Conservation (phyloP, 192 early-diverging fungal genomes). For the Backusella psychrophila region DNA sequence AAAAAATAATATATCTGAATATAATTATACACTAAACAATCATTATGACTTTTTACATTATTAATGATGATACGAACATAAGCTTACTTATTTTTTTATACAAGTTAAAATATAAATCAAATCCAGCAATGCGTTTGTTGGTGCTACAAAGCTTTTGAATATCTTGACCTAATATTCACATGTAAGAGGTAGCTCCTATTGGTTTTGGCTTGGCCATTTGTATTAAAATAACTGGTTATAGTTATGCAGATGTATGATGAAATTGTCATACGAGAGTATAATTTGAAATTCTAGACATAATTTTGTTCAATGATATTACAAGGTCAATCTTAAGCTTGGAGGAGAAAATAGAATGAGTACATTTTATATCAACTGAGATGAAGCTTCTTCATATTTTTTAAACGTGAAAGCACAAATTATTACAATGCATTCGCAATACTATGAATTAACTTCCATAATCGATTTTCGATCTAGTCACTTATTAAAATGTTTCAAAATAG, state of each 20-base stretch:
- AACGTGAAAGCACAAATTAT: neutral
- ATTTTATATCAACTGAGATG: neutral
- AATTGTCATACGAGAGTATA: neutral
- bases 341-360: neutral
- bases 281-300: neutral
- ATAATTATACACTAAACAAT: no score
- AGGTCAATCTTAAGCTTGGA: no score
- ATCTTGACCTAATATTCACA: neutral
- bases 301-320: neutral
- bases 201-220: neutral
- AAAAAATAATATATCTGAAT: no score
- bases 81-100: no score
- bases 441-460: neutral
- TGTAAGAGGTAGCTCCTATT: neutral
- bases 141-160: neutral
- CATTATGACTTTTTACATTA: no score
- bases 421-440: neutral
- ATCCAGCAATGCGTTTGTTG: neutral
- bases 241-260: neutral
- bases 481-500: no score
- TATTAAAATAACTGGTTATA: neutral
- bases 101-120: neutral
- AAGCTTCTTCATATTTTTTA: neutral
- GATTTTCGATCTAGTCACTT: no score
- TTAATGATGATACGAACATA: no score